Evolutionary conservation across 2,329 filamentous ascomycete species (phyloP).

Genomic region (Stagonosporopsis rhizophila): DNA sequence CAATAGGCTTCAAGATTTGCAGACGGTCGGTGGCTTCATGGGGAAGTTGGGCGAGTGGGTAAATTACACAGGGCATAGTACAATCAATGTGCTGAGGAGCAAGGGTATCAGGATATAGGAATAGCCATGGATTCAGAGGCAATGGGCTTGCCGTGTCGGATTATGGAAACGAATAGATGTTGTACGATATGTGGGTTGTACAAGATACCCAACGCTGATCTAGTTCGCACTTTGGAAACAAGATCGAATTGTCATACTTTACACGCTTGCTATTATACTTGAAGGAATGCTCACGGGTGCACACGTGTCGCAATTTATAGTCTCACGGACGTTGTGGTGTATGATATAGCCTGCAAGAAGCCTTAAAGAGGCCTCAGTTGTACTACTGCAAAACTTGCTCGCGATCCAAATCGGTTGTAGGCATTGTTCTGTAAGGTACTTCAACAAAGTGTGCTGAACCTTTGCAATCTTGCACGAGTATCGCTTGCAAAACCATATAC

Average conservation of each 20-base stretch:
- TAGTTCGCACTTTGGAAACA: too few species aligned
- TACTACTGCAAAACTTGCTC: background rate
- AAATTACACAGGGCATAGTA: conserved; percentile 79
- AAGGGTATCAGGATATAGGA: conserved; percentile 80
- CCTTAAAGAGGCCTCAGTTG: background rate
- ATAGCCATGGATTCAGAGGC: background rate
- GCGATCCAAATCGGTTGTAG: background rate
- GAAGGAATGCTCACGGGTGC: background rate
- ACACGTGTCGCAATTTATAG: background rate
- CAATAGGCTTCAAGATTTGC: conserved; percentile 74
- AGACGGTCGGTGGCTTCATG: conserved; percentile 67
- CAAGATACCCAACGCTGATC: background rate
- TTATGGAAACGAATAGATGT: background rate
- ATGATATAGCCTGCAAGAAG: background rate
- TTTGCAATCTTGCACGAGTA: background rate
- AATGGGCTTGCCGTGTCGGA: background rate
- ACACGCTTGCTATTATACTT: background rate
- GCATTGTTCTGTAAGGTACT: background rate
- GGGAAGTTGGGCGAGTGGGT: conserved; percentile 75
- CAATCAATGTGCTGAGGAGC: conserved; percentile 83
- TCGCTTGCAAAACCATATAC: background rate
- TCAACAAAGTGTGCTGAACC: background rate
- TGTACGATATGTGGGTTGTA: background rate
- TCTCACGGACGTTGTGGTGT: background rate
- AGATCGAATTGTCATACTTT: background rate